phyloP scores from a whole-genome alignment of 169 alveolate genomes.

The Cryptosporidium meleagridis region DNA sequence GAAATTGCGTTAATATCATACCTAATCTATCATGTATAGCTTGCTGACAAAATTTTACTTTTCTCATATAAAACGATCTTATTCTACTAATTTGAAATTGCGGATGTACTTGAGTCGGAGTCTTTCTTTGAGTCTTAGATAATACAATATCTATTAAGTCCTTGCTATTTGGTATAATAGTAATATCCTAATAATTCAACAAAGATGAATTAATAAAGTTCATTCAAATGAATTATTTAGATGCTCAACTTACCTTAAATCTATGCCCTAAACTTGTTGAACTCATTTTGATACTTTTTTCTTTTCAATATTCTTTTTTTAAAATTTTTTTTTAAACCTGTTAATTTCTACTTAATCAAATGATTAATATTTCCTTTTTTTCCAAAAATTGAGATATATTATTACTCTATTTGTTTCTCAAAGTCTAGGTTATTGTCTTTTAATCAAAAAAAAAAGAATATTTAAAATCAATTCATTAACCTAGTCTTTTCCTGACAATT shows the following conservation, averaged over 20 bases:
- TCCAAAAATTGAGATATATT: not conserved
- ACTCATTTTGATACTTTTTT: constrained; percentile 28
- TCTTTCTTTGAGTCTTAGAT: constrained; percentile 98
- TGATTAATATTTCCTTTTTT: not conserved
- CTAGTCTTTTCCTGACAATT: constrained; percentile 27
- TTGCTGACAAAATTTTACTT: constrained; percentile 96
- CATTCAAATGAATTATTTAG: not conserved
- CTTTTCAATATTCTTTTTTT: not conserved
- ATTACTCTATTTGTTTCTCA: not conserved
- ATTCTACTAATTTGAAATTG: constrained; percentile 97
- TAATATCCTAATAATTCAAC: constrained; percentile 84
- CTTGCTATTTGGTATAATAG: constrained; percentile 92
- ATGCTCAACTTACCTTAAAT: constrained; percentile 62
- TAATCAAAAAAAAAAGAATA: not conserved
- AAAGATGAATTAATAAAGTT: not conserved
- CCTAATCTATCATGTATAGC: constrained; percentile 94
- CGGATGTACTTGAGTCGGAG: constrained; percentile 99
- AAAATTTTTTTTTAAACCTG: not conserved
- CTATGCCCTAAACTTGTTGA: constrained; percentile 71
- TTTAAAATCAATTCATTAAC: constrained; percentile 2
- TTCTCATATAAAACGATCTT: constrained; percentile 98
- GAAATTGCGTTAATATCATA: constrained; percentile 93
- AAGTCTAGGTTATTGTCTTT: not conserved
- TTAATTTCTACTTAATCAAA: not conserved
- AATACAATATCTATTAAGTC: constrained; percentile 94